Conservation (phyloP, 2,329 filamentous ascomycete genomes). For the Fusarium verticillioides region DNA sequence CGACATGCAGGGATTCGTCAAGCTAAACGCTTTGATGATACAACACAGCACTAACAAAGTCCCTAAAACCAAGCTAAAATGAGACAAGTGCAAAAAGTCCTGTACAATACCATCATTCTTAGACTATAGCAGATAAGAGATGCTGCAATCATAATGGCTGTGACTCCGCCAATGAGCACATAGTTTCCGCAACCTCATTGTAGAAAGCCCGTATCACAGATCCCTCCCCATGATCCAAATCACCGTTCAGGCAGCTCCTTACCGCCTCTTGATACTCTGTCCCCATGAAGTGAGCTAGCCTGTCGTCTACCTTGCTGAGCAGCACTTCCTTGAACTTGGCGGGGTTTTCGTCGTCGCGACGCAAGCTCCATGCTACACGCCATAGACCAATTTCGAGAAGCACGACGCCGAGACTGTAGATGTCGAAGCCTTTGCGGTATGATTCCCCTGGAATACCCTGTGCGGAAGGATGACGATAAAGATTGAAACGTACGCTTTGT, state of each 20-base stretch:
- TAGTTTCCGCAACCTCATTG: conserved; percentile 9
- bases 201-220: conserved; percentile 7
- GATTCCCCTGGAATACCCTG: conserved; percentile 9
- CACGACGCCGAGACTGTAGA: conserved; percentile 13
- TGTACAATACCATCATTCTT: background rate
- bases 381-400: conserved; percentile 13
- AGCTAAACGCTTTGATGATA: background rate
- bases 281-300: conserved; percentile 12
- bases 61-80: background rate
- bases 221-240: background rate
- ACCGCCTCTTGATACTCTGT: conserved; percentile 3
- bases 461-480: conserved; percentile 6
- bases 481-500: background rate
- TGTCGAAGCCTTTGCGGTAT: conserved; percentile 6
- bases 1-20: background rate
- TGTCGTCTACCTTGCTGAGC: background rate
- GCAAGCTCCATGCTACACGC: background rate
- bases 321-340: background rate
- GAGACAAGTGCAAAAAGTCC: background rate
- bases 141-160: background rate
- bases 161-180: conserved; percentile 14
- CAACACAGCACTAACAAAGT: background rate
- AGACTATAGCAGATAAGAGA: background rate
- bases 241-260: conserved; percentile 8
- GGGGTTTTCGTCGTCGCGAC: background rate